A percentile compares a stretch with the other conserved stretches of the same genome.
Evolutionary conservation across 2,329 filamentous ascomycete genomes (phyloP).

Genomic region (Seiridium cupressi): DNA sequence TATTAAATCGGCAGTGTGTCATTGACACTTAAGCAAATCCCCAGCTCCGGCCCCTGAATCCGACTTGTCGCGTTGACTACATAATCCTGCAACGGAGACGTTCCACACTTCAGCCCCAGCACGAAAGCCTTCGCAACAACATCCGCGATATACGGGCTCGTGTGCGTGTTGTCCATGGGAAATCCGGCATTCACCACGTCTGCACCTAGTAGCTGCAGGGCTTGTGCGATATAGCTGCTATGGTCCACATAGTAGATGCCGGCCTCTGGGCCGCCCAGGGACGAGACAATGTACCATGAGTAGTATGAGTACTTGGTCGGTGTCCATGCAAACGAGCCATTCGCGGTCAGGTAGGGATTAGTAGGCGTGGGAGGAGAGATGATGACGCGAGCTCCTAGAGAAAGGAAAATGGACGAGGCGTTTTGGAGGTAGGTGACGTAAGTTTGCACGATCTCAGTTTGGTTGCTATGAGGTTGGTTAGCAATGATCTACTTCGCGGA

Average conservation of each 20-base stretch:
- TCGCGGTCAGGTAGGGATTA: slow-evolving; percentile 9
- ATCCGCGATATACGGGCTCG: slow-evolving; percentile 13
- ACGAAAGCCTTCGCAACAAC: slow-evolving; percentile 12
- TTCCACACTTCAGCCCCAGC: slow-evolving; percentile 14
- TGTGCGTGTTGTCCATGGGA: slow-evolving; percentile 15
- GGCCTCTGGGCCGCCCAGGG: slow-evolving; percentile 9
- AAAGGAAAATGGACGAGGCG: slow-evolving; percentile 12
- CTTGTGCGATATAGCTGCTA: slow-evolving; percentile 12
- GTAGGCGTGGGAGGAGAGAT: slow-evolving; percentile 13
- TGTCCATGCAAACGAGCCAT: slow-evolving; percentile 7
- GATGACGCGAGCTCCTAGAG: slow-evolving; percentile 11
- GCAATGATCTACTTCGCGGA: background rate
- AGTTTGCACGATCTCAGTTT: slow-evolving; percentile 23
- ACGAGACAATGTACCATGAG: slow-evolving; percentile 11
- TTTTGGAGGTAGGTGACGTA: slow-evolving; percentile 19
- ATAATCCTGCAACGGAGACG: slow-evolving; percentile 10
- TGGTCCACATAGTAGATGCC: slow-evolving; percentile 14
- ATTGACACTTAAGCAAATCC: slow-evolving; percentile 11
- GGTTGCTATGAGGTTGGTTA: slow-evolving; percentile 5
- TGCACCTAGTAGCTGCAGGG: slow-evolving; percentile 9
- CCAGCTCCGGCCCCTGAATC: slow-evolving; percentile 9
- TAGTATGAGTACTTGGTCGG: slow-evolving; percentile 13
- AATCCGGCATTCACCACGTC: slow-evolving; percentile 9
- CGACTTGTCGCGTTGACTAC: slow-evolving; percentile 13
- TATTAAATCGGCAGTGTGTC: slow-evolving; percentile 11